These are phyloP conservation scores for Ocimum tenuiflorum DNA, from an alignment of 257 asterid genomes.

Conservation along the genomic window DNA sequence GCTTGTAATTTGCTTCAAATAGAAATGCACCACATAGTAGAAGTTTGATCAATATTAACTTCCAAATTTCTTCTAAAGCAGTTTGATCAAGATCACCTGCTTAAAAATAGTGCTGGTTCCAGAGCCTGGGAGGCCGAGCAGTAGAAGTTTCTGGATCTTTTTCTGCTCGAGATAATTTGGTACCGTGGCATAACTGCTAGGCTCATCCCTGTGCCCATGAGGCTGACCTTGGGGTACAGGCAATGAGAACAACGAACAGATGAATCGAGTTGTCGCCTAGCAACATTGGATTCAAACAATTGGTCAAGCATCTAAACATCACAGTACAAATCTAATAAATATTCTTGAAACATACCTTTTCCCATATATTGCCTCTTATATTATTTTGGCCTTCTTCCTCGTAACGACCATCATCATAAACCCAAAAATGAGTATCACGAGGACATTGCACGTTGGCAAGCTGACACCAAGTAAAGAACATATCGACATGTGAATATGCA, in stretches of 20 bases:
- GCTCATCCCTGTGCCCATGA: slow-evolving; percentile 60
- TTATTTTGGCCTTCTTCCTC: slow-evolving; percentile 96
- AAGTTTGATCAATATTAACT: background rate
- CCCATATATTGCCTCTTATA: slow-evolving; percentile 89
- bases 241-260: slow-evolving; percentile 63
- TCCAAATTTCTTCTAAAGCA: background rate
- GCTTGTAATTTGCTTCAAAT: background rate
- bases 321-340: background rate
- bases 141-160: slow-evolving; percentile 65
- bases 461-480: slow-evolving; percentile 27
- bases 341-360: slow-evolving; percentile 42
- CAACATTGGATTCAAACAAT: slow-evolving; percentile 10
- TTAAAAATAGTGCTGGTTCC: slow-evolving; percentile 86
- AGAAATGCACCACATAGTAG: background rate
- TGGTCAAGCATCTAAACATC: slow-evolving; percentile 13
- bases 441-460: slow-evolving; percentile 87
- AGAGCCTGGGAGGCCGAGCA: slow-evolving; percentile 75
- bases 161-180: slow-evolving; percentile 71
- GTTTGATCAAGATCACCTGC: slow-evolving; percentile 41
- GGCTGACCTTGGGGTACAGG: slow-evolving; percentile 81
- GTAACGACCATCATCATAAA: slow-evolving; percentile 86
- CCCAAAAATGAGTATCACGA: slow-evolving; percentile 95
- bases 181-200: slow-evolving; percentile 55
- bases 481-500: background rate
- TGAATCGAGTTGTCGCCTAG: slow-evolving; percentile 70